Percentiles rank a stretch among this genome's conserved stretches.
Conservation (phyloP, 2,329 filamentous ascomycete species). For the Neopestalotiopsis clavispora region DNA sequence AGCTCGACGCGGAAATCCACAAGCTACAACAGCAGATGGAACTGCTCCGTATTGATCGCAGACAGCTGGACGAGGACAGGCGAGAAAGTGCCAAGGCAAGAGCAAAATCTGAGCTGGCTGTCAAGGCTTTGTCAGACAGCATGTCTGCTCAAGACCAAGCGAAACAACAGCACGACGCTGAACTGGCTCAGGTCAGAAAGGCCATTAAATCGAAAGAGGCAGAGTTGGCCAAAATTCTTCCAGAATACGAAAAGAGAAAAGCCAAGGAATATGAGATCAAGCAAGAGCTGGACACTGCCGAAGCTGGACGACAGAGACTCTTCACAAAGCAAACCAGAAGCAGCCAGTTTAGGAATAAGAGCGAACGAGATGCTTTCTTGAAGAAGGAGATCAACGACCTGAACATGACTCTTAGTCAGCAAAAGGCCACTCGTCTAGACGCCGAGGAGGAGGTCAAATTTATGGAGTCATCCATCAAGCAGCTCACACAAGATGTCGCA, state of each 20-base stretch:
- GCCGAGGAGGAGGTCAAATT: slow-evolving; percentile 81
- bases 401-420: slow-evolving; percentile 74
- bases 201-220: slow-evolving; percentile 78
- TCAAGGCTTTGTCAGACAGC: slow-evolving; percentile 82
- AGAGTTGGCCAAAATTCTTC: slow-evolving; percentile 76
- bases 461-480: slow-evolving; percentile 72
- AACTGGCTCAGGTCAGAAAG: slow-evolving; percentile 72
- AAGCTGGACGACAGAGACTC: slow-evolving; percentile 76
- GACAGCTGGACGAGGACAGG: slow-evolving; percentile 87
- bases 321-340: slow-evolving; percentile 92
- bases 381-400: slow-evolving; percentile 81
- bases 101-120: slow-evolving; percentile 85
- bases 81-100: slow-evolving; percentile 78
- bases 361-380: slow-evolving; percentile 84
- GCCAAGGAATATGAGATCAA: slow-evolving; percentile 74
- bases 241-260: slow-evolving; percentile 76
- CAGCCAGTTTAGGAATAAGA: slow-evolving; percentile 85
- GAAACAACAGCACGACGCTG: slow-evolving; percentile 71
- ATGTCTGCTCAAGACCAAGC: slow-evolving; percentile 79
- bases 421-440: slow-evolving; percentile 84
- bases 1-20: slow-evolving; percentile 79
- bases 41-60: slow-evolving; percentile 81
- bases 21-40: slow-evolving; percentile 83
- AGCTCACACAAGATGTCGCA: slow-evolving; percentile 75
- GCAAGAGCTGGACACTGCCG: slow-evolving; percentile 75